Evolutionary conservation across 495 filamentous ascomycete species (phyloP).

Genomic region (Podospora bellae-mahoneyi): DNA sequence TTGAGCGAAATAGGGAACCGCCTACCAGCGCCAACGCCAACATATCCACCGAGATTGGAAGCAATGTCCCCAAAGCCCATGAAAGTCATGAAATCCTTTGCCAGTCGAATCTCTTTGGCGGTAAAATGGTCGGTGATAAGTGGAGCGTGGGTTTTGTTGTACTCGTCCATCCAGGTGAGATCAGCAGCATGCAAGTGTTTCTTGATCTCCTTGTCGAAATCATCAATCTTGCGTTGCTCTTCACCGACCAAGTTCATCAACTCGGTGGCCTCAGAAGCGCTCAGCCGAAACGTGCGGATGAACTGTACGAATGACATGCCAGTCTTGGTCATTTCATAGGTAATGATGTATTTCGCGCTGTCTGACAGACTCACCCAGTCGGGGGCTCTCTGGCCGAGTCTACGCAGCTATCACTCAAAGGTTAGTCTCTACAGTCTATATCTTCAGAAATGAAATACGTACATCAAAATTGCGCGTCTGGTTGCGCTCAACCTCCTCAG

Average conservation of each 20-base stretch:
- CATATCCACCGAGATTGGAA: not conserved
- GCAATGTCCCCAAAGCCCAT: not conserved
- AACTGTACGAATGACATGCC: not conserved
- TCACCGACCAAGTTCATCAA: not conserved
- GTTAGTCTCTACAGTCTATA: not conserved
- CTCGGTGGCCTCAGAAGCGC: not conserved
- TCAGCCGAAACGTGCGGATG: not conserved
- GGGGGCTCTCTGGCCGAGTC: not conserved
- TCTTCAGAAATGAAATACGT: not conserved
- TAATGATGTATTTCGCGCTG: not conserved
- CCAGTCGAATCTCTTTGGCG: not conserved
- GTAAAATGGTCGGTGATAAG: not conserved
- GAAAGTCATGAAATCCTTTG: not conserved
- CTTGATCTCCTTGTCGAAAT: not conserved
- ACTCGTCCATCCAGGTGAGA: not conserved
- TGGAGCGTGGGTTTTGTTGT: not conserved
- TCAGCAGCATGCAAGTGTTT: not conserved
- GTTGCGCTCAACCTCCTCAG: not conserved
- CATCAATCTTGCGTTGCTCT: not conserved
- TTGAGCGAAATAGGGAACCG: not conserved
- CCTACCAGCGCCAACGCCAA: not conserved
- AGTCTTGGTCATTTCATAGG: not conserved
- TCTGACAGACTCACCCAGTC: not conserved
- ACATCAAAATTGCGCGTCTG: not conserved
- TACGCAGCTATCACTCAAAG: not conserved